Base-by-base conservation (phyloP, 768 basidiomycete species). In the Termitomyces sp. region DNA sequence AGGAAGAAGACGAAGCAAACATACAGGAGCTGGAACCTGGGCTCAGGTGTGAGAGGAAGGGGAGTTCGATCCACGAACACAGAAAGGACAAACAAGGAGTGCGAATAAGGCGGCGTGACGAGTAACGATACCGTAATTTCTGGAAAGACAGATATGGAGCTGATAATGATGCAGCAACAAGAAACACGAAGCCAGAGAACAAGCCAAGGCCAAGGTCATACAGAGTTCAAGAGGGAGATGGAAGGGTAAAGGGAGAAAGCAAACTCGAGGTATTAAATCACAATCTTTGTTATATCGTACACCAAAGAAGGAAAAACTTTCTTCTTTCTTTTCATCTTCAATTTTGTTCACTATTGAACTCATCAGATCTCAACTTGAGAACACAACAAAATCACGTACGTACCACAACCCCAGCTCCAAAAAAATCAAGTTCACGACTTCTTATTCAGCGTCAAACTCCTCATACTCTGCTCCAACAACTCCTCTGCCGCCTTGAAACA, bases 381-480 rank as follows among this genome's bases (percentile, higher is more conserved):
- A 37, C 34, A 14, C 9, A 12, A 42, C 48, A 40, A 45, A 32
- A 47, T 42, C 5, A 49, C 58, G 46, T 31, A 56, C 56, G 38
- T 14, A 34, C 25, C 25, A 25, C 3, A 51, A 29, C 46, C 29
- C 29, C 14, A 31, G 14, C 1, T 25, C 25, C 48, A 42, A 48
- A 45, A 50, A 37, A 53, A 4, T 5, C 37, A 56, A 34, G 5
- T 8, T 62, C 59, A 74, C n/a, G 61, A 54, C 70, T 83, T 87
- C 81, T 86, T 86, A 60, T 74, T 76, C 63, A 89, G 64, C 60
- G 79, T 86, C 76, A 89, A 73, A 68, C 82, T 86, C 67, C 83
- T 76, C 86, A 89, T 87, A 61, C 85, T 84, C 73, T 88, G 86
- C 75, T 87, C 87, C 70, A 88, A 72, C 32, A 85, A 66, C 47